phyloP scores from a whole-genome alignment of 129 eudicot genomes.

The Artemisia annua region DNA sequence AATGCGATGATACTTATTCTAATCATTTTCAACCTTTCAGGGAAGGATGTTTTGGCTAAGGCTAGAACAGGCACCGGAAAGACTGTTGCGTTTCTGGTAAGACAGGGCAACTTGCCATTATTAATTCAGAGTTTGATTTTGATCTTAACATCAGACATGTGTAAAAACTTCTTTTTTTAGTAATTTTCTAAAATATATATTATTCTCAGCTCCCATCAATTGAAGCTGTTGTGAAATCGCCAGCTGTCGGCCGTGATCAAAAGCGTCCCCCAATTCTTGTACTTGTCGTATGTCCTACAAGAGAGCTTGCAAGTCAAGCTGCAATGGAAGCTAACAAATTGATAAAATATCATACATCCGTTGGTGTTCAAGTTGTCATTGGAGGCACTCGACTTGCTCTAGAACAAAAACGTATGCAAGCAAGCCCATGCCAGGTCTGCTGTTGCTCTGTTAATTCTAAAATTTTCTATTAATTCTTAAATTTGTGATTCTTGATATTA shows the following conservation, averaged over 20 bases:
- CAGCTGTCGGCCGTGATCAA: conserved; percentile 64
- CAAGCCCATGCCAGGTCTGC: conserved; percentile 92
- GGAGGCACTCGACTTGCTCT: conserved; percentile 92
- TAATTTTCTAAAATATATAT: neutral
- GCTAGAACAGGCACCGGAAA: conserved; percentile 99
- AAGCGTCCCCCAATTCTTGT: conserved; percentile 81
- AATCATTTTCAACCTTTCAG: conserved; percentile 33
- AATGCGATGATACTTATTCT: neutral
- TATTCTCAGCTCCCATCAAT: conserved; percentile 88
- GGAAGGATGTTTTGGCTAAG: conserved; percentile 97
- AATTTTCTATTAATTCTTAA: no score
- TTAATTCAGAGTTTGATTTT: neutral
- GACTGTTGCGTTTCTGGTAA: conserved; percentile 96
- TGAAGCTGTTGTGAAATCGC: conserved; percentile 68
- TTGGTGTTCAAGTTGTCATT: conserved; percentile 97
- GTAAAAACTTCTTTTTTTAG: neutral
- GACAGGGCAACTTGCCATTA: conserved; percentile 1
- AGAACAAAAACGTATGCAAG: conserved; percentile 95
- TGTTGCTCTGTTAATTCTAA: neutral
- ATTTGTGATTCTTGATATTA: no score
- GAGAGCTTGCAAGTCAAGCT: conserved; percentile 99
- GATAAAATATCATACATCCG: conserved; percentile 81
- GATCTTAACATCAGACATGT: neutral
- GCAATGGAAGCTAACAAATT: conserved; percentile 85
- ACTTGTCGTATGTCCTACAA: conserved; percentile 89